A percentile compares a stretch with the other conserved stretches of the same genome.
Conservation (phyloP, 2,329 filamentous ascomycete species). For the Curvularia hawaiiensis region DNA sequence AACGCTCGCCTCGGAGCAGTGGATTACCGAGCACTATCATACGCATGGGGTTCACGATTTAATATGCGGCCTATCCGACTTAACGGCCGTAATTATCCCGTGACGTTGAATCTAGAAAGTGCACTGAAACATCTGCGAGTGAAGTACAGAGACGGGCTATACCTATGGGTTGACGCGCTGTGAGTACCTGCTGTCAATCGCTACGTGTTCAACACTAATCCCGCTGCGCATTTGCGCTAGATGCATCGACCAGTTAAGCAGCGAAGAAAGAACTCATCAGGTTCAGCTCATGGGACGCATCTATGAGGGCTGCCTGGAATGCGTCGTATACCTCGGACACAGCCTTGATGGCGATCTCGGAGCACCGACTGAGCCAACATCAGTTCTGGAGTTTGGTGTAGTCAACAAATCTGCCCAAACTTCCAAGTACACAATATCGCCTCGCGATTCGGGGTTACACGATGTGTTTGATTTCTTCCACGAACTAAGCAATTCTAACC, state of each 20-base stretch:
- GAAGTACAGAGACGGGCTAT: slow-evolving; percentile 1
- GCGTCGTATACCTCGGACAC: slow-evolving; percentile 22
- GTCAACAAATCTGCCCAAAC: no score
- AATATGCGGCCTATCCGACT: slow-evolving; percentile 3
- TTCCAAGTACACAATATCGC: neutral
- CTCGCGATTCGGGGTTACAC: neutral
- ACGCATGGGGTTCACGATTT: neutral
- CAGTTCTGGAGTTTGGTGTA: neutral
- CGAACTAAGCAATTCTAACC: neutral
- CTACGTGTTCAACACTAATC: neutral
- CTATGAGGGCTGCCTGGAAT: slow-evolving; percentile 2
- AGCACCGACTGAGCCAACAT: neutral
- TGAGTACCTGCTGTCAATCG: neutral
- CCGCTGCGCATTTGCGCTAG: slow-evolving; percentile 19
- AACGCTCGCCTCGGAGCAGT: neutral
- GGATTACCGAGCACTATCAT: neutral
- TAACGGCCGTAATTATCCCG: slow-evolving; percentile 3
- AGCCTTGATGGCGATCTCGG: neutral
- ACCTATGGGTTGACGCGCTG: slow-evolving; percentile 28
- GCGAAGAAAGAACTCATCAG: neutral
- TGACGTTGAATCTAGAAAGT: slow-evolving; percentile 22
- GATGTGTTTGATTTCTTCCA: neutral
- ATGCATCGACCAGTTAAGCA: neutral
- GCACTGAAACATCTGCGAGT: slow-evolving; percentile 19
- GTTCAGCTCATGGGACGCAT: neutral